Evolutionary conservation across 202 grass and related monocot genomes (phyloP).

Genomic region (Thinopyrum obtusiflorum): DNA sequence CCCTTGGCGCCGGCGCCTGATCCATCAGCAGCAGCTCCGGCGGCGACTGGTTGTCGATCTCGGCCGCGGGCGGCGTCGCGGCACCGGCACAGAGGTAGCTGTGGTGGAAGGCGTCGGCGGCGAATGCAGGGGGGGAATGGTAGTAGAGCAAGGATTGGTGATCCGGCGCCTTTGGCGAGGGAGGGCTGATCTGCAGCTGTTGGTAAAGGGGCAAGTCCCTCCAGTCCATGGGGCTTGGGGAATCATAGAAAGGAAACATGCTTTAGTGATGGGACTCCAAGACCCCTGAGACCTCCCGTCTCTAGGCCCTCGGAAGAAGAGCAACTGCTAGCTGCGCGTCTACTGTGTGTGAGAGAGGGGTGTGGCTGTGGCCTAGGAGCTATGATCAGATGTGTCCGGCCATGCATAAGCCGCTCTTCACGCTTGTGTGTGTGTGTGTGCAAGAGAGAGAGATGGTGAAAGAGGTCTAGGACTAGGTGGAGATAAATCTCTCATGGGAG

Average conservation of each 20-base stretch:
- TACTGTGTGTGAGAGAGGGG: background rate
- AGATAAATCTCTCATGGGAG: constrained; percentile 13
- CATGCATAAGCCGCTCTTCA: constrained; percentile 35
- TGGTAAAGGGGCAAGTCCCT: constrained; percentile 58
- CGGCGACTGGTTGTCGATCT: background rate
- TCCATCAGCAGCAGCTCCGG: constrained; percentile 36
- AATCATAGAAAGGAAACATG: constrained; percentile 59
- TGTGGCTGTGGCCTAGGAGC: background rate
- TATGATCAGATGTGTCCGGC: constrained; percentile 55
- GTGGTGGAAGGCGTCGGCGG: constrained; percentile 36
- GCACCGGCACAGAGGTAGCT: constrained; percentile 18
- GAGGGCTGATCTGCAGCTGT: constrained; percentile 51
- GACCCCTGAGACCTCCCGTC: constrained; percentile 18
- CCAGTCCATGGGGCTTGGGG: constrained; percentile 50
- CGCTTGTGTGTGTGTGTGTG: constrained; percentile 1
- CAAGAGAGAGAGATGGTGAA: background rate
- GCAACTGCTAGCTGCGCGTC: constrained; percentile 18
- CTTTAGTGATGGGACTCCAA: constrained; percentile 55
- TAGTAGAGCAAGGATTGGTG: constrained; percentile 45
- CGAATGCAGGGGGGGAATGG: constrained; percentile 42
- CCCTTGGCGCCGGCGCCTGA: background rate
- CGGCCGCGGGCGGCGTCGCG: background rate
- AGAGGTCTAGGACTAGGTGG: background rate
- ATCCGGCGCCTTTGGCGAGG: constrained; percentile 44
- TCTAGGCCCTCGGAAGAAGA: constrained; percentile 32